Base-by-base conservation (phyloP, 768 basidiomycete species). In the Paxillus rubicundulus region DNA sequence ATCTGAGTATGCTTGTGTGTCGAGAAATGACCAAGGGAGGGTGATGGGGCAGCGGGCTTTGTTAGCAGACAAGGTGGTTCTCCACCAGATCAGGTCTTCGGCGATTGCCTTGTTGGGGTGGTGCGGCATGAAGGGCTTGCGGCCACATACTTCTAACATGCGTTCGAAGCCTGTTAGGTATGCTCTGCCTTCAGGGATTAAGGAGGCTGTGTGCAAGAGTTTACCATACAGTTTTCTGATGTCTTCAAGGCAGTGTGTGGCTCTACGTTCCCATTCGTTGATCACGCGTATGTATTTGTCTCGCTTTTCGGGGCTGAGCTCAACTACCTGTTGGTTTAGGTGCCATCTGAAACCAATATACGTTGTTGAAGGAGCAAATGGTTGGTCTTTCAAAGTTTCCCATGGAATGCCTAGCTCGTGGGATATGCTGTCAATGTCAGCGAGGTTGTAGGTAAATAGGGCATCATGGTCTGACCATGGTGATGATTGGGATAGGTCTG, bases 141-240 rank as follows among this genome's bases (percentile, higher is more conserved):
- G 12, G 42, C 47, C 12, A 50, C 60, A 70, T 3, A 60, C 34
- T 1, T 57, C 60, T 3, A 78, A 45, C 60, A 77, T 70, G 54
- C 63, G 21, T 51, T 79, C 72, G 47, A 79, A 54, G 21, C 42
- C 43, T 47, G 70, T 75, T 54, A 80, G 68, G 55, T 72, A 75
- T 4, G 77, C 71, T 5, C 72, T 66, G 16, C 67, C 69, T 21
- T 3, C 38, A 4, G 70, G 68, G 9, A 74, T 38, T 2, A 76
- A 62, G 2, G 62, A 47, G 32, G 60, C 63, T 0, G 42, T 17
- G 10, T 56, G 55, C 12, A 53, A 12, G 2, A 56, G 10, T 32
- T 56, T 56, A 4, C 49, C 43, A n/a, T 55, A 51, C 0, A 55
- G 37, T 27, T 46, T 6, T 4, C 43, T 33, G 7, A 56, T 43